These are phyloP conservation scores for Pseudozyma tsukubaensis DNA, from an alignment of 1,284 basidiomycete genomes.

Conservation along the genomic window DNA sequence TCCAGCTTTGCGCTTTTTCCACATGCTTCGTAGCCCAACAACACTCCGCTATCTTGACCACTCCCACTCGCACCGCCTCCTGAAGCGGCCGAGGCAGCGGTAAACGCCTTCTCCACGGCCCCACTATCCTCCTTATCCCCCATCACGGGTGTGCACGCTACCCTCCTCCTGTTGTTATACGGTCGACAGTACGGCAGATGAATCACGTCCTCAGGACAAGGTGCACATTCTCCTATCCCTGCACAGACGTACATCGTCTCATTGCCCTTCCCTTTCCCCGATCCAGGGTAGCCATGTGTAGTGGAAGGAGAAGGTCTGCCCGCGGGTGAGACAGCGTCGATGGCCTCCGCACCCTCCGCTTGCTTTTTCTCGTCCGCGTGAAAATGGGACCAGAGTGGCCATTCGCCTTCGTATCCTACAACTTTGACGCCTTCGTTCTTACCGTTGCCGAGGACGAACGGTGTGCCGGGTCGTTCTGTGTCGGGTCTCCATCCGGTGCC, in stretches of 20 bases:
- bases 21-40: slow-evolving; percentile 46
- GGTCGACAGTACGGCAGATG: slow-evolving; percentile 58
- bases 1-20: slow-evolving; percentile 46
- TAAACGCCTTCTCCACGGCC: slow-evolving; percentile 41
- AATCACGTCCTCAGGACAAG: slow-evolving; percentile 46
- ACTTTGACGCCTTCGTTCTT: slow-evolving; percentile 43
- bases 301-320: not conserved
- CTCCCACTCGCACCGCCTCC: too few species aligned
- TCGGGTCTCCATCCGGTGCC: slow-evolving; percentile 33
- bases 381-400: slow-evolving; percentile 40
- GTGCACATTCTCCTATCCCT: slow-evolving; percentile 37
- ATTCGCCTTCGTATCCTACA: slow-evolving; percentile 45
- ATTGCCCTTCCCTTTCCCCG: not conserved
- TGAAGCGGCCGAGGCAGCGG: too few species aligned
- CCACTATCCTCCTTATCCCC: slow-evolving; percentile 26
- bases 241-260: slow-evolving; percentile 34
- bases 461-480: slow-evolving; percentile 28
- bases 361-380: not conserved
- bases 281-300: not conserved
- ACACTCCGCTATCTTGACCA: not conserved
- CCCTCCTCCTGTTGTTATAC: slow-evolving; percentile 57
- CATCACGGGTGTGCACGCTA: slow-evolving; percentile 28
- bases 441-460: slow-evolving; percentile 39
- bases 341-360: not conserved
- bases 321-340: not conserved